Evolutionary conservation across 1,284 basidiomycete genomes (phyloP).

Genomic region (Cutaneotrichosporon cavernicola): DNA sequence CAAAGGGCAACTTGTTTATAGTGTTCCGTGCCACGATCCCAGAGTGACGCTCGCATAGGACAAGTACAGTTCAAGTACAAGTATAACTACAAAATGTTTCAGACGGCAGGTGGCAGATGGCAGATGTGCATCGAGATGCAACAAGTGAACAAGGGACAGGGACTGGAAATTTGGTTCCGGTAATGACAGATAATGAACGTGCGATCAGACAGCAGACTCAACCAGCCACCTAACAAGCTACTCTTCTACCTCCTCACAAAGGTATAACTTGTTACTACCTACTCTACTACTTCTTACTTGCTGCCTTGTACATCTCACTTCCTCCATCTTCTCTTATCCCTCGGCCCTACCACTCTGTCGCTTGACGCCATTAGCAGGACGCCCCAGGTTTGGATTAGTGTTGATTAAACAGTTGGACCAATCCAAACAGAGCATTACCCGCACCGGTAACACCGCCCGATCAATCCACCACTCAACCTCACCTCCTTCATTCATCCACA

Average conservation of each 20-base stretch:
- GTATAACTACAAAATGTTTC: not conserved
- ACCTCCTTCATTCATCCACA: not conserved
- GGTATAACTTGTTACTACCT: too few species aligned
- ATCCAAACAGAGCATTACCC: not conserved
- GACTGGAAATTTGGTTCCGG: not conserved
- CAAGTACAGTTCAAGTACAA: not conserved
- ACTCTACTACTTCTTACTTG: too few species aligned
- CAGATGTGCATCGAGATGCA: not conserved
- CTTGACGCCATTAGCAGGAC: not conserved
- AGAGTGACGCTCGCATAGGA: not conserved
- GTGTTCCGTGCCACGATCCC: conserved; percentile 32
- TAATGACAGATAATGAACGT: not conserved
- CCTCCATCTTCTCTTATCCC: not conserved
- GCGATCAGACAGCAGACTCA: not conserved
- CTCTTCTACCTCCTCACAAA: too few species aligned
- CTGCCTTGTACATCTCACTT: not conserved
- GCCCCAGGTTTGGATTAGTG: not conserved
- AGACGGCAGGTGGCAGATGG: not conserved
- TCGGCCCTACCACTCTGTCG: not conserved
- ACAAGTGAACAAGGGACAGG: not conserved
- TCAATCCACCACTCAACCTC: too few species aligned
- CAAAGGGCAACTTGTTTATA: conserved; percentile 46
- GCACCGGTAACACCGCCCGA: not conserved
- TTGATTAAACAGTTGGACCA: not conserved
- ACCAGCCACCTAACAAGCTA: too few species aligned